Percentiles rank a stretch among this genome's conserved stretches.
phyloP scores from a whole-genome alignment of 2,329 filamentous ascomycete genomes.

The Trichoderma cornu-damae region DNA sequence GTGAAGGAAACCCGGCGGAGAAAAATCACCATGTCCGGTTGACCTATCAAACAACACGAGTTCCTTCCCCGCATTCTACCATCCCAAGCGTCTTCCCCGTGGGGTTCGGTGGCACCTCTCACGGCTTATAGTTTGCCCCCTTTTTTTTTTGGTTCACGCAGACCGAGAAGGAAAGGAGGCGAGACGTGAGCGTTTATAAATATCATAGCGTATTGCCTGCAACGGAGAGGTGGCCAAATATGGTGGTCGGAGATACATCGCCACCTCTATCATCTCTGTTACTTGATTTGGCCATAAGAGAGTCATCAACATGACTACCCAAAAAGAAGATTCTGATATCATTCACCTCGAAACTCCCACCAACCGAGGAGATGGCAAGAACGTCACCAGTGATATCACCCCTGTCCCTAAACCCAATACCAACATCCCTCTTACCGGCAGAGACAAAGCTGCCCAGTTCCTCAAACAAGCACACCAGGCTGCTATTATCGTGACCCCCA shows the following conservation, averaged over 20 bases:
- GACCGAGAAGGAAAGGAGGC: background rate
- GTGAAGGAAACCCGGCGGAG: slow-evolving; percentile 4
- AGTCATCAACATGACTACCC: background rate
- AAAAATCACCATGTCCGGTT: background rate
- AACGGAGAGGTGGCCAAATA: background rate
- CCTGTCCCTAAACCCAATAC: background rate
- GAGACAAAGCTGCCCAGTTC: slow-evolving; percentile 46
- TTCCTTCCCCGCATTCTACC: slow-evolving; percentile 2
- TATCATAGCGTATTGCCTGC: slow-evolving; percentile 3
- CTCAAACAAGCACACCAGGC: slow-evolving; percentile 40
- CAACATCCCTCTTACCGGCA: slow-evolving; percentile 15
- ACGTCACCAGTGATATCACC: slow-evolving; percentile 1
- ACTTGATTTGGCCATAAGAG: background rate
- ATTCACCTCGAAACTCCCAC: slow-evolving; percentile 10
- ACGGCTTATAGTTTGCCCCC: background rate
- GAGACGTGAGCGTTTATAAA: slow-evolving; percentile 5
- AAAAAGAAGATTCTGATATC: slow-evolving; percentile 13
- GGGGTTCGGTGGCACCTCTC: slow-evolving; percentile 1
- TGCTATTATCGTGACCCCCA: slow-evolving; percentile 44
- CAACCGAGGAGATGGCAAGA: background rate
- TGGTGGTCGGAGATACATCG: background rate
- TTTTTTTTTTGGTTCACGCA: no score
- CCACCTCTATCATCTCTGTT: background rate
- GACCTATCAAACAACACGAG: slow-evolving; percentile 12
- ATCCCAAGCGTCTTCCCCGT: background rate